Conservation (phyloP, 75 land plant genomes). For the Selaginella tamariscina region DNA sequence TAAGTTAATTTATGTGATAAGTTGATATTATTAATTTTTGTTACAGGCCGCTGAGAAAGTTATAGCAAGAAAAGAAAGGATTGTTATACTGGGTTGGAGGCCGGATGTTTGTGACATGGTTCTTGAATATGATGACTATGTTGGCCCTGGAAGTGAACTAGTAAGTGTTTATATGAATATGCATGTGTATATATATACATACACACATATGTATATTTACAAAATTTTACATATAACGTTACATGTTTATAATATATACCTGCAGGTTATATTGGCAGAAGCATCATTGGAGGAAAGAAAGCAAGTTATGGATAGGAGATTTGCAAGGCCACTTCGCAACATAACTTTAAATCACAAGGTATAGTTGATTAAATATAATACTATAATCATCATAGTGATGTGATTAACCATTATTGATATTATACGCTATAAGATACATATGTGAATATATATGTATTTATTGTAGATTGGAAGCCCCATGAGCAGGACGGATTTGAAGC, state of each 20-base stretch:
- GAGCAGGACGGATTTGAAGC: conserved; percentile 50
- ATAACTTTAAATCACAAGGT: conserved; percentile 2
- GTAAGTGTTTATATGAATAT: background rate
- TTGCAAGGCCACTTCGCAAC: background rate
- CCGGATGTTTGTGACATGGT: conserved; percentile 13
- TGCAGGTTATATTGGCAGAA: conserved; percentile 9
- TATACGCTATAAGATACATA: too few species aligned
- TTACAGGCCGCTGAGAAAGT: conserved; percentile 44
- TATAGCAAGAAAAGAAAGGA: background rate
- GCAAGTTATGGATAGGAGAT: background rate
- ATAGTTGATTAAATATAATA: too few species aligned
- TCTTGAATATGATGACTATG: conserved; percentile 11
- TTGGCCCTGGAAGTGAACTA: conserved; percentile 8
- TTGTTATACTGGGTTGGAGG: conserved; percentile 7
- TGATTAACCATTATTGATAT: too few species aligned
- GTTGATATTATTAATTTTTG: background rate
- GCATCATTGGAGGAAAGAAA: background rate
- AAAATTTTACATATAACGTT: background rate
- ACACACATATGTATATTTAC: background rate
- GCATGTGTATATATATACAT: background rate
- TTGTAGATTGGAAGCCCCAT: conserved; percentile 69
- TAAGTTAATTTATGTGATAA: too few species aligned
- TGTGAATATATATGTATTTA: too few species aligned
- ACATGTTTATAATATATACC: background rate
- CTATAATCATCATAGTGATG: background rate